A percentile compares a stretch with the other conserved stretches of the same genome.
Conservation (phyloP, 306 rosid genomes). For the Phaseolus lunatus region DNA sequence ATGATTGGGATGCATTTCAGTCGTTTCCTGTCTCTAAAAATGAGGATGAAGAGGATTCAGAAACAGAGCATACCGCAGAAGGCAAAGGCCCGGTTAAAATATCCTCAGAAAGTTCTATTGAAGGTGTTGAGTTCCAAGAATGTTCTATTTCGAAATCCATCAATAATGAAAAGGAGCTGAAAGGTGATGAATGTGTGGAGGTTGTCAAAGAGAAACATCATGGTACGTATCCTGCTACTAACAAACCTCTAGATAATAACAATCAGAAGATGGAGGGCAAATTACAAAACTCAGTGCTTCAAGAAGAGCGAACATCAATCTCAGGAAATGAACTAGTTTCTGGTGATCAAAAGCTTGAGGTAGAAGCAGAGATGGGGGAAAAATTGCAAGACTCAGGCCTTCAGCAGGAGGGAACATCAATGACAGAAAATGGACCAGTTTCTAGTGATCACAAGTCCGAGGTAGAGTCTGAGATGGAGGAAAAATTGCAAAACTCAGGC, state of each 20-base stretch:
- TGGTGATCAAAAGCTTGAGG: slow-evolving; percentile 42
- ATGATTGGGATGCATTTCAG: slow-evolving; percentile 96
- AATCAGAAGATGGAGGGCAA: slow-evolving; percentile 44
- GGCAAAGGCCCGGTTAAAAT: slow-evolving; percentile 50
- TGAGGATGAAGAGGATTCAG: slow-evolving; percentile 58
- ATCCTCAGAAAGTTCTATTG: slow-evolving; percentile 45
- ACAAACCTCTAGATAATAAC: slow-evolving; percentile 30
- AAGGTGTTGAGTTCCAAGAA: slow-evolving; percentile 49
- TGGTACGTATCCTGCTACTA: slow-evolving; percentile 37
- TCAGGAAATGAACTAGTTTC: slow-evolving; percentile 46
- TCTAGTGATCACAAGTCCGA: slow-evolving; percentile 44
- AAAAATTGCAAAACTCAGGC: slow-evolving; percentile 41
- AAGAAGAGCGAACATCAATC: slow-evolving; percentile 34
- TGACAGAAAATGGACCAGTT: slow-evolving; percentile 45
- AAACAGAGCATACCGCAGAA: slow-evolving; percentile 45
- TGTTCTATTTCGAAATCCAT: slow-evolving; percentile 44
- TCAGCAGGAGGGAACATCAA: slow-evolving; percentile 44
- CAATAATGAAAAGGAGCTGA: slow-evolving; percentile 29
- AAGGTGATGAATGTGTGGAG: slow-evolving; percentile 44
- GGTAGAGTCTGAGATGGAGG: slow-evolving; percentile 45
- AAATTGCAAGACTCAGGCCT: slow-evolving; percentile 38
- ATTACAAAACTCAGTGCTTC: slow-evolving; percentile 41
- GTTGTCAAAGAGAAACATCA: slow-evolving; percentile 40
- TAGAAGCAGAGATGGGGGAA: slow-evolving; percentile 44
- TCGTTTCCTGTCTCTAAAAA: slow-evolving; percentile 76